These are phyloP conservation scores for Cyclocybe aegerita DNA, from an alignment of 768 basidiomycete species.

Conservation along the genomic window DNA sequence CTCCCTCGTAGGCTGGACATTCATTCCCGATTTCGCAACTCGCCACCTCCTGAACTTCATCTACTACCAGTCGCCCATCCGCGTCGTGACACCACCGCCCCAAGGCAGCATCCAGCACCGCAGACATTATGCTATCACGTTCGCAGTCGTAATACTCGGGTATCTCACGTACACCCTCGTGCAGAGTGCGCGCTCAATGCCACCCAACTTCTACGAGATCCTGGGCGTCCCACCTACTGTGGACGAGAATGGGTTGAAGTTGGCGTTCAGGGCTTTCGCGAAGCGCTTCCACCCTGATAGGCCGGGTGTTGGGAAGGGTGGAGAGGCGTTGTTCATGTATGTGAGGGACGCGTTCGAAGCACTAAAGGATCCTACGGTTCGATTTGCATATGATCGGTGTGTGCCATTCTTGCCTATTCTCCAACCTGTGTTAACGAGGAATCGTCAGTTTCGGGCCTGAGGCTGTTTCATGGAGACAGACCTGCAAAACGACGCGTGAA, in stretches of 20 bases:
- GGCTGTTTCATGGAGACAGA: constrained; percentile 61
- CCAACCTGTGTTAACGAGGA: neutral
- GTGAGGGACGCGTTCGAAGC: constrained; percentile 78
- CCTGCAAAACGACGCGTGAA: constrained; percentile 65
- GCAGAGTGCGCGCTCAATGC: constrained; percentile 52
- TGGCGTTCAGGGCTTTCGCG: constrained; percentile 75
- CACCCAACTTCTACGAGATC: constrained; percentile 78
- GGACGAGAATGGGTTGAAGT: constrained; percentile 66
- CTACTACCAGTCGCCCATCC: constrained; percentile 33
- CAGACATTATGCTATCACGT: constrained; percentile 64
- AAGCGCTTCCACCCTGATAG: constrained; percentile 77
- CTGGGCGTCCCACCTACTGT: constrained; percentile 62
- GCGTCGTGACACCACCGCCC: constrained; percentile 35
- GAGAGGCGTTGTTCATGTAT: constrained; percentile 65
- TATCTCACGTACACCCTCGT: constrained; percentile 69
- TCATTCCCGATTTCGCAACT: constrained; percentile 64
- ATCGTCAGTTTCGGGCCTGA: constrained; percentile 73
- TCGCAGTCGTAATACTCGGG: constrained; percentile 58
- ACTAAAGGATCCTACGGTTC: constrained; percentile 69
- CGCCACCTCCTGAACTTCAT: constrained; percentile 46
- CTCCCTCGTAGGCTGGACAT: constrained; percentile 60
- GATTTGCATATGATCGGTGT: constrained; percentile 87
- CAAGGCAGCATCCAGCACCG: constrained; percentile 43
- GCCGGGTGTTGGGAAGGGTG: constrained; percentile 51
- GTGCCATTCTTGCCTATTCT: constrained; percentile 16